Evolutionary conservation across 1,284 basidiomycete species (phyloP), one percentile per base, ranked within the genome.

Genomic region (Porogramme epimiltina): DNA sequence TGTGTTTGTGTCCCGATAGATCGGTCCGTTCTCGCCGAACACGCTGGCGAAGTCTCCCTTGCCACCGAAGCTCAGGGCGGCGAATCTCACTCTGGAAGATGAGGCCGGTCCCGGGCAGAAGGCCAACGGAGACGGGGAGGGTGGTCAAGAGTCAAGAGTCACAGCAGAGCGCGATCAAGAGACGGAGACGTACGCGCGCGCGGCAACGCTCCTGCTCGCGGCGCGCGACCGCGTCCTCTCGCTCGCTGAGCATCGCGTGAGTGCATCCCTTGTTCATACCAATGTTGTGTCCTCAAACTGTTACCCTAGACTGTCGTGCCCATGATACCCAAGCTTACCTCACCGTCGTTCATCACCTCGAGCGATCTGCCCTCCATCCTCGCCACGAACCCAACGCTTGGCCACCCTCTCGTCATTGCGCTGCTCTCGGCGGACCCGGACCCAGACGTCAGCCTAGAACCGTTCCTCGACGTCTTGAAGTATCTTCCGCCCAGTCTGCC

Each of bases 21-120:
- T 91, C 69, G 87, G 83, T 52, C 84, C 87, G 54, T 89, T 87
- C 71, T 85, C 87, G 55, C 87, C 87, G 33, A 81, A 74, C 59
- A 84, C 83, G 6, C 73, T 90, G 54, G 84, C 87, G 24, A 76
- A 80, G 59, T 86, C 84, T 19, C 81, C 85, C 15, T 72, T 89
- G 47, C 86, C 87, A 26, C 79, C 85, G 49, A 84, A 87, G 70
- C 75, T 89, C 60, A 77, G 85, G 71, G 81, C 87, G 26, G 75
- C 76, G 60, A 84, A 88, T 71, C 71, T 90, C 65, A 71, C 74
- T 62, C 72, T 88, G 60, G 83, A 87, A 53, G 82, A 84, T 54
- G 78, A 82, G 61, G 64, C 68, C 64, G 79, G 77, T n/a, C 71
- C 70, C 66, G n/a, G n/a, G n/a, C n/a, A n/a, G n/a, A n/a, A n/a